Evolutionary conservation across 2,329 filamentous ascomycete genomes (phyloP), one percentile per base, ranked within the genome.

Genomic region (Hypoxylon sp.): DNA sequence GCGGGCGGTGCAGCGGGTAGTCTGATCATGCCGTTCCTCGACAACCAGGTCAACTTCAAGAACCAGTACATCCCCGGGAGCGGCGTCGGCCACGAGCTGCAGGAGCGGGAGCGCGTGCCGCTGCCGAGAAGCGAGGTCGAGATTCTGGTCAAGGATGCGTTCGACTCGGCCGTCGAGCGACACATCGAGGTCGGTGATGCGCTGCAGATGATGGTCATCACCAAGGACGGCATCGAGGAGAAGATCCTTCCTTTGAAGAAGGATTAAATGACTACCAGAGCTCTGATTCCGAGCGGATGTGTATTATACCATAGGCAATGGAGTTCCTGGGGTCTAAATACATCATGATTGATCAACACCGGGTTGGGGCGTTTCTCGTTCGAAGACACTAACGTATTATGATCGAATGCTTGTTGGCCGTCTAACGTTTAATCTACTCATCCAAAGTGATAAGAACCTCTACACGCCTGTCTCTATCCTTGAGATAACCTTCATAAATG

Each of bases 31-130:
- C 96, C 96, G 1, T 99, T 99, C 87, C 84, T 99, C 78, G 96
- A 99, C 82, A 99, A 99, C 81, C 97, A 99, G 83, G 96, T 99
- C 85, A 98, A 98, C 85, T 95, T 95, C 87, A 99, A 98, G 88
- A 99, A 99, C 81, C 95, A 98, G 85, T 97, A 97, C 80, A 87
- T 96, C 62, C 94, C 95, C 10, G 93, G 91, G 51, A 95, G 92
- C 75, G 94, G 93, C 63, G 87, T 88, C 67, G 95, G 95, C 47
- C 92, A 97, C 81, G 91, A 90, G 59, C 84, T 98, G 75, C 83
- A 92, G 83, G 88, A 92, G 81, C 87, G 91, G 74, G 86, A 89
- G 79, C 86, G 88, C 67, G 85, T 90, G 76, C 92, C 93, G 56
- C 83, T 98, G 77, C 86, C 90, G 29, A 86, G 89, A 77, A 83